These are phyloP conservation scores for Diaporthe vaccinii DNA, from an alignment of 2,329 filamentous ascomycete genomes.

Conservation along the genomic window DNA sequence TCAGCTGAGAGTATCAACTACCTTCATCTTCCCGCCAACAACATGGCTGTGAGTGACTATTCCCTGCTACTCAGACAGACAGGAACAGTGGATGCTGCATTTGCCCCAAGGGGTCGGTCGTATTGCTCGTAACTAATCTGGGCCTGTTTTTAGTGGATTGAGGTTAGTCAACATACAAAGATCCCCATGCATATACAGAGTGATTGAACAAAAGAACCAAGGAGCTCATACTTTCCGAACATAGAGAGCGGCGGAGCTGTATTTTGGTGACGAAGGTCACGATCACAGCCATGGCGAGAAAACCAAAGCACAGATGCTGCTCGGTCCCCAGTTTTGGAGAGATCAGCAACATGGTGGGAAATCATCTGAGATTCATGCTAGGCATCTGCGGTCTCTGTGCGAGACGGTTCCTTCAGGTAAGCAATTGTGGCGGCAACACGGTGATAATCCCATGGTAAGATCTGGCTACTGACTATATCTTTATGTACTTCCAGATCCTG, in stretches of 20 bases:
- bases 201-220: background rate
- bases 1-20: background rate
- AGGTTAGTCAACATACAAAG: background rate
- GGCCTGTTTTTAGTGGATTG: background rate
- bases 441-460: background rate
- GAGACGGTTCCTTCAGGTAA: constrained; percentile 10
- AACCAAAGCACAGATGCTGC: background rate
- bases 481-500: background rate
- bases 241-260: background rate
- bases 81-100: background rate
- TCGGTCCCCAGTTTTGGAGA: constrained; percentile 9
- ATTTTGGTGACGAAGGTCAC: background rate
- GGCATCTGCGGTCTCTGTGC: background rate
- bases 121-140: background rate
- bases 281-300: background rate
- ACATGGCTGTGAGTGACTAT: background rate
- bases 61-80: background rate
- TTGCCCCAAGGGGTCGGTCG: background rate
- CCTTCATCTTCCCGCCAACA: constrained; percentile 22
- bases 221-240: background rate
- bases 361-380: background rate
- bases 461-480: background rate
- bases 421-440: too few relatives aligned
- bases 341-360: constrained; percentile 13
- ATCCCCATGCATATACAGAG: background rate